Base-by-base conservation (phyloP, 345 rosid genomes). In the Linum usitatissimum region DNA sequence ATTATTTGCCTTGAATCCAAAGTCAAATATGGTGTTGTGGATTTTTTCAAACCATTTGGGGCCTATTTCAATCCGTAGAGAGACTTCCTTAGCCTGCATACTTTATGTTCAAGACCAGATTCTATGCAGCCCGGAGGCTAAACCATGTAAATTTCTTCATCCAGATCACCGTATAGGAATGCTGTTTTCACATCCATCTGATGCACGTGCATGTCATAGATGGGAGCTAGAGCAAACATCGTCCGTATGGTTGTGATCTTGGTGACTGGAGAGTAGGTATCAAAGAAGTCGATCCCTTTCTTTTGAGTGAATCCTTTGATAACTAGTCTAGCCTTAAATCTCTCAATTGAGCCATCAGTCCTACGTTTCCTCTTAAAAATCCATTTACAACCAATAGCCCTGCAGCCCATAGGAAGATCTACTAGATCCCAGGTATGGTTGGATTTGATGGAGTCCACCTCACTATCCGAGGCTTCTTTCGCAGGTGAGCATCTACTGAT, bases 351-450 rank as follows among this genome's bases (percentile, higher is more conserved):
- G 2, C 58, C 34, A 58, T 59, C 15, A 30, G 13, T 30, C 28
- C 8, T 34, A 9, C 49, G 0, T 54, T 60, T 60, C 9, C 15
- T 60, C 2, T 1, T 21, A n/a, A 67, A 67, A 38, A 38, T 14
- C 14, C 60, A 64, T 23, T 31, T 64, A 64, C 15, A 54, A 31
- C 17, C 20, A 40, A 53, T 60, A 3, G 14, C 10, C 18, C 51
- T 67, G 21, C 18, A 30, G 5, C 40, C 23, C 1, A 2, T 0
- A 1, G 40, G 54, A 0, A 67, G 7, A 9, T 60, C 10, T 34
- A 5, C 9, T 14, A 67, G 51, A 18, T 20, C 6, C 20, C 40
- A 67, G 12, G 18, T 67, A 20, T 51, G 48, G 51, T 60, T 67
- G 10, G 7, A 2, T 8, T 7, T 7, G 5, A 60, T 3, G 0